Base-by-base conservation (phyloP, 257 asterid species). In the Forsythia suspensa region DNA sequence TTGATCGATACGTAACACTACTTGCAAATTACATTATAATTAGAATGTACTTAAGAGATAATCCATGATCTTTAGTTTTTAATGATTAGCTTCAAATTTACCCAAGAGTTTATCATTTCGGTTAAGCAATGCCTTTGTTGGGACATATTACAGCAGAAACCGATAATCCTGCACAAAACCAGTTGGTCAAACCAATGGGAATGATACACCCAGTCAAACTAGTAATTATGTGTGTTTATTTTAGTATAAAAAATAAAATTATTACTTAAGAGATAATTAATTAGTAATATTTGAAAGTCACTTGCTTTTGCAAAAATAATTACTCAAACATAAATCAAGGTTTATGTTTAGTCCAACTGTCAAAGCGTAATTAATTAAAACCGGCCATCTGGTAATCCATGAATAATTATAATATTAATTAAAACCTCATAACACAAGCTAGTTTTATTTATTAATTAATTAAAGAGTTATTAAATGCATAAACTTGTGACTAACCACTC, bases 281-380 rank as follows among this genome's bases (percentile, higher is more conserved):
- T 7, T 9, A 24, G 3, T 21, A 8, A 0, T 61, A 20, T 20
- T 61, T 21, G 38, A 77, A 61, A 51, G 81, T 81, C 68, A 68
- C 83, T 78, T 78, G 76, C 0, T 44, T 38, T 66, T n/a, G 43
- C 79, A 80, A 71, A 61, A 61, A 21, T 61, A 61, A 43, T 85
- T 76, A 67, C 79, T 55, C 74, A 73, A 70, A 72, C 88, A 76
- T 37, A 72, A 81, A 82, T 80, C 43, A 79, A 84, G 84, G 80
- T 77, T 78, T 65, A 66, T 80, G 85, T 80, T 67, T 75, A 55
- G 68, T 71, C 76, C 11, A 81, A 75, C 68, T 77, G 76, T 73
- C 20, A 80, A 81, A 78, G 82, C 55, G 55, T 29, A 42, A 41
- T 40, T 6, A 12, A 71, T 11, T 42, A 74, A 77, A 48, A 39